phyloP scores from a whole-genome alignment of 2,329 filamentous ascomycete genomes.

The Trichophyton verrucosum region DNA sequence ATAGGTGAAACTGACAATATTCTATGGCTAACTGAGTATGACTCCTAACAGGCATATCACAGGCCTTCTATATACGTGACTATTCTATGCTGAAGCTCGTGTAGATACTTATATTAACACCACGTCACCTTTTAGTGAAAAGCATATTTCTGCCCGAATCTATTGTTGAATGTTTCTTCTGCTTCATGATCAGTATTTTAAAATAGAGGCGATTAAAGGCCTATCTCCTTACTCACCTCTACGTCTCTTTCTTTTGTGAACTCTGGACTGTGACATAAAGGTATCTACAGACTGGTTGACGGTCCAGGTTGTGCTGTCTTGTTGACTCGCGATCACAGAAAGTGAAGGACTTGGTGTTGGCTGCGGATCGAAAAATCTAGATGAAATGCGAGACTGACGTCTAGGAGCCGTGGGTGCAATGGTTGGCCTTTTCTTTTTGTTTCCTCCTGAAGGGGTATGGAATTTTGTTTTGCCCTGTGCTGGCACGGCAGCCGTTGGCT shows the following conservation, averaged over 20 bases:
- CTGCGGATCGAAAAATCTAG: conserved; percentile 19
- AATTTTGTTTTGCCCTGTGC: conserved; percentile 5
- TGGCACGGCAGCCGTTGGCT: neutral
- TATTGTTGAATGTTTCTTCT: conserved; percentile 12
- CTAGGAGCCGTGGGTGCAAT: conserved; percentile 6
- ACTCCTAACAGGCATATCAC: neutral
- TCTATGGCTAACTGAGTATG: neutral
- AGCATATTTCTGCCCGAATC: conserved; percentile 8
- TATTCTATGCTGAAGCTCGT: neutral
- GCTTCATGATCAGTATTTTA: neutral
- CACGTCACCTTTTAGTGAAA: neutral
- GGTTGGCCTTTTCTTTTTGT: conserved; percentile 10
- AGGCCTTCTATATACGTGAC: neutral
- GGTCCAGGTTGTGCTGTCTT: conserved; percentile 5
- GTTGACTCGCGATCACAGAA: conserved; percentile 3
- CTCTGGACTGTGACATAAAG: conserved; percentile 10
- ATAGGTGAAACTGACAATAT: neutral
- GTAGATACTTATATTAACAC: neutral
- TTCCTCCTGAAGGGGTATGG: conserved; percentile 3
- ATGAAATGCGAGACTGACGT: conserved; percentile 14
- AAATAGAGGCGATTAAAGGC: neutral
- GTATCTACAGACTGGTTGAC: conserved; percentile 9
- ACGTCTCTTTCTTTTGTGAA: conserved; percentile 16
- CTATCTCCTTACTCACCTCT: conserved; percentile 16
- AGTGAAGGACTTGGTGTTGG: conserved; percentile 18